Evolutionary conservation across 139 green algal genomes (phyloP), one percentile per base, ranked within the genome.

Genomic region (Chlamydomonas sp.): DNA sequence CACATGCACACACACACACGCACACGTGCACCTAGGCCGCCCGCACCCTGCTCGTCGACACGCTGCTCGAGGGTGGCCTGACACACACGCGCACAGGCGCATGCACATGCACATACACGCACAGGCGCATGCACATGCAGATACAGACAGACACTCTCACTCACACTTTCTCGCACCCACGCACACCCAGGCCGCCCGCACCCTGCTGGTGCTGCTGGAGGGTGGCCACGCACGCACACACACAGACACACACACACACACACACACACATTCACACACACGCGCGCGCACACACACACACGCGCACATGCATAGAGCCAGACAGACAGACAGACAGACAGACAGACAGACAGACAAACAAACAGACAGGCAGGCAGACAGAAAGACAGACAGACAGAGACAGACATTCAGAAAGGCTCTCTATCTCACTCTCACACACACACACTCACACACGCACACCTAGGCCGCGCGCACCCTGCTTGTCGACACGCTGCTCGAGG

Each of bases 401-500:
- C n/a, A n/a, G n/a, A 31, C 10, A 36, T 50, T 39, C 36, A 49
- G 22, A 58, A 36, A 54, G 16, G 20, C 43, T 54, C 43, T 54
- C n/a, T n/a, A n/a, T 54, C 43, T 20, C 43, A 54, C 43, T 54
- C 43, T 20, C 43, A 13, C 43, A 13, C 43, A 13, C 43, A 13
- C 43, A 13, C 43, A 13, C 43, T 20, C 43, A n/a, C n/a, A n/a
- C n/a, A n/a, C n/a, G n/a, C n/a, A n/a, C n/a, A n/a, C n/a, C n/a
- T n/a, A n/a, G 5, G 13, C 62, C 5, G 59, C 59, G 5, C 39
- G 33, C 31, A 5, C 39, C 13, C 26, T 66, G 59, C 59, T 66
- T 13, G 59, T 66, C n/a, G 67, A 38, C 47, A 20, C n/a, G 48
- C 65, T 72, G 47, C 48, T 66, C 13, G 48, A 67, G 60, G 10